Evolutionary conservation across 345 rosid genomes (phyloP).

Genomic region (Gossypium stocksii): DNA sequence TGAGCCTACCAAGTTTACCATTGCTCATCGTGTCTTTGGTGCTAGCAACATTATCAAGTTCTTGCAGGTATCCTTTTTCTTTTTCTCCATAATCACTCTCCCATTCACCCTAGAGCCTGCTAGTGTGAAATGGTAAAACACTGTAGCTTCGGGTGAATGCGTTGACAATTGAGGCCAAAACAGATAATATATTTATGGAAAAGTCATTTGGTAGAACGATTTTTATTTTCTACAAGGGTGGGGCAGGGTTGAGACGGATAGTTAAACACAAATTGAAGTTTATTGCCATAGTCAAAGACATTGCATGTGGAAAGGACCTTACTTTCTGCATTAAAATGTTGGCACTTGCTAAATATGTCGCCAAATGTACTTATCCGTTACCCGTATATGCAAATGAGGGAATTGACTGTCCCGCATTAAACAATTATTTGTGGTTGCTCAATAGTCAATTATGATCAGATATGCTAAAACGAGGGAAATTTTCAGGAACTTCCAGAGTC

Average conservation of each 20-base stretch:
- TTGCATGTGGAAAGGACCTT: background rate
- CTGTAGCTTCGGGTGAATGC: background rate
- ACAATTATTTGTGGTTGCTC: too few relatives aligned
- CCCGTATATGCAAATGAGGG: too few relatives aligned
- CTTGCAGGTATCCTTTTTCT: constrained; percentile 55
- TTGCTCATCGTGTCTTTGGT: constrained; percentile 89
- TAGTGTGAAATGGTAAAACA: background rate
- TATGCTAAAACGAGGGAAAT: background rate
- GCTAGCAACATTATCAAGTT: constrained; percentile 94
- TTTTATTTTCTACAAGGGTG: too few relatives aligned
- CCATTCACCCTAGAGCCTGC: too few relatives aligned
- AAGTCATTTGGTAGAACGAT: background rate
- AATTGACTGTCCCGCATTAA: background rate
- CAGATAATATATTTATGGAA: background rate
- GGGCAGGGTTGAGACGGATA: too few relatives aligned
- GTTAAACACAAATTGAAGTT: background rate
- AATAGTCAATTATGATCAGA: background rate
- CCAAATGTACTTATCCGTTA: background rate
- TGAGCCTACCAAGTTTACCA: constrained; percentile 79
- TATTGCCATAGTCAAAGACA: background rate
- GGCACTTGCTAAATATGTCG: constrained; percentile 3
- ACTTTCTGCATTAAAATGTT: background rate
- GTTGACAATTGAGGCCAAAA: background rate
- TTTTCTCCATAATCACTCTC: background rate
- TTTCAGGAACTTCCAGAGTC: constrained; percentile 74